Conservation (phyloP, 225 moss, liverwort and hornwort species). For the Takakia lepidozioides region DNA sequence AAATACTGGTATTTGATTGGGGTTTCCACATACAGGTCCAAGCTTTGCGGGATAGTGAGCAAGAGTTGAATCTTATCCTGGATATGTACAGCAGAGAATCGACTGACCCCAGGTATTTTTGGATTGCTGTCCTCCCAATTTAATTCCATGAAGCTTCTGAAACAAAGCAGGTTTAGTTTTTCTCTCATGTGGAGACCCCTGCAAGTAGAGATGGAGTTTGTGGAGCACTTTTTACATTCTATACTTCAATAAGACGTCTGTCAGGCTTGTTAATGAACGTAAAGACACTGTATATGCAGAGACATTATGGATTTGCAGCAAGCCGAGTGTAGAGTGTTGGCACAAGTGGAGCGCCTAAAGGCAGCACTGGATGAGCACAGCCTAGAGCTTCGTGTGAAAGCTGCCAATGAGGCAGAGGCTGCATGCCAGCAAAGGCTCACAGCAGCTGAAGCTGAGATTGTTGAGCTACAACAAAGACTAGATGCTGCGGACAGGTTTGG, state of each 20-base stretch:
- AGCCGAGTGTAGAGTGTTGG: conserved; percentile 70
- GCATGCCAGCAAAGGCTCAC: conserved; percentile 91
- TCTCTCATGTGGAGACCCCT: too few relatives aligned
- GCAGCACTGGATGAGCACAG: conserved; percentile 79
- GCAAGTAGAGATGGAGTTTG: too few relatives aligned
- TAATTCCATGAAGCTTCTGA: too few relatives aligned
- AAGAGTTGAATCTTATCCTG: conserved; percentile 81
- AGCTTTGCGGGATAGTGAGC: conserved; percentile 57
- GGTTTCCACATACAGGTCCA: conserved; percentile 44
- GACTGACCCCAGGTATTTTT: conserved; percentile 75
- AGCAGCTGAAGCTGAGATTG: conserved; percentile 88
- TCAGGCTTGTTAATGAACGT: too few relatives aligned
- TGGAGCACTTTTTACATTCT: too few relatives aligned
- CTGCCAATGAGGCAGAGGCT: conserved; percentile 92
- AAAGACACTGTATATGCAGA: conserved; percentile 20
- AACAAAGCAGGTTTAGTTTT: too few relatives aligned
- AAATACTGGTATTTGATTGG: too few relatives aligned
- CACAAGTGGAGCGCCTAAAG: conserved; percentile 72
- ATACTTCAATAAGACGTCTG: too few relatives aligned
- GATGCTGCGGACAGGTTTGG: conserved; percentile 73
- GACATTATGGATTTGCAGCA: conserved; percentile 65
- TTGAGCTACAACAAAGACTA: conserved; percentile 62
- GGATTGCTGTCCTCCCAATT: too few relatives aligned
- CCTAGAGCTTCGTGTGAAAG: conserved; percentile 88
- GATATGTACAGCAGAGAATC: conserved; percentile 85